Percentiles rank a stretch among this genome's conserved stretches.
Evolutionary conservation across 176 grass and related monocot species (phyloP).

Genomic region (Lolium multiflorum): DNA sequence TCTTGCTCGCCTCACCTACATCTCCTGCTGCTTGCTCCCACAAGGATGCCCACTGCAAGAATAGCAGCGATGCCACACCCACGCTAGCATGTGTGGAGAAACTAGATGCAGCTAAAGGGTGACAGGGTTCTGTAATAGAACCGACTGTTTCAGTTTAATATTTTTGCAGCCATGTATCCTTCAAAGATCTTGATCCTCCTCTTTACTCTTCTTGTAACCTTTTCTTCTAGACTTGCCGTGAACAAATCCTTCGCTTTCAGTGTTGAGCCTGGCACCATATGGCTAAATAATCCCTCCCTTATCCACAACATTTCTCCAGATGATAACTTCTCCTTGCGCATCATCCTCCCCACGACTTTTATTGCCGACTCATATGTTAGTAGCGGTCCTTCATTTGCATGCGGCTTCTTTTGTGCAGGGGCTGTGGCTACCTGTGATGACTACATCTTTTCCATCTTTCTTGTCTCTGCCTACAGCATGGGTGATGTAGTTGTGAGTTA

Average conservation of each 20-base stretch:
- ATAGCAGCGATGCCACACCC: neutral
- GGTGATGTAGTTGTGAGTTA: neutral
- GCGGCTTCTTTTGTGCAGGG: constrained; percentile 54
- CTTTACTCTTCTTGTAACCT: neutral
- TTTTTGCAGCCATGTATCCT: constrained; percentile 7
- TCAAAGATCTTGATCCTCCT: constrained; percentile 26
- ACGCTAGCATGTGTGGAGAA: neutral
- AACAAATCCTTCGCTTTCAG: neutral
- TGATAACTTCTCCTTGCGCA: neutral
- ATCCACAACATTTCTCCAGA: neutral
- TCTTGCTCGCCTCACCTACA: constrained; percentile 2
- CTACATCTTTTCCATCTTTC: constrained; percentile 22
- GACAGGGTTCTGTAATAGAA: neutral
- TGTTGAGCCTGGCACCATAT: neutral
- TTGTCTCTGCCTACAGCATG: neutral
- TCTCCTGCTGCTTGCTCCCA: neutral
- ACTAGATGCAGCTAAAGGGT: neutral
- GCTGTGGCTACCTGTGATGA: neutral
- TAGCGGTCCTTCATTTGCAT: constrained; percentile 35
- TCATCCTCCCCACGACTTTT: neutral
- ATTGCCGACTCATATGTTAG: neutral
- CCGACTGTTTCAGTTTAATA: neutral
- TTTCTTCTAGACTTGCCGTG: neutral
- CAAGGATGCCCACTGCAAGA: neutral
- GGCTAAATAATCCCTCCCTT: constrained; percentile 30